Percentiles rank a stretch among this genome's conserved stretches.
These are phyloP conservation scores for Phytophthora pseudosyringae DNA, from an alignment of 352 stramenopile genomes.

Conservation along the genomic window DNA sequence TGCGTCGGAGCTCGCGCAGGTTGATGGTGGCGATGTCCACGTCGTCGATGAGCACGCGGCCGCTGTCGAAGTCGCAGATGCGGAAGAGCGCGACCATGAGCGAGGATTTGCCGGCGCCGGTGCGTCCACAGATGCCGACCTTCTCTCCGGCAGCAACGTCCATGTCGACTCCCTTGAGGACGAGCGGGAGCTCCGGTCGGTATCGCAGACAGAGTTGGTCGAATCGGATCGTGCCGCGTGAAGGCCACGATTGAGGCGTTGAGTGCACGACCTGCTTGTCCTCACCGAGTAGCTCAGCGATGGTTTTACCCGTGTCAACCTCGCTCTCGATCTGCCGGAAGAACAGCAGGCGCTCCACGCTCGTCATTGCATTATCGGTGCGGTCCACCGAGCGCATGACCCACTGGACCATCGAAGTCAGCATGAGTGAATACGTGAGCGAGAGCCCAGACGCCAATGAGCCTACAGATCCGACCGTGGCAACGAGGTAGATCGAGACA, in stretches of 20 bases:
- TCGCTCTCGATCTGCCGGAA: slow-evolving; percentile 35
- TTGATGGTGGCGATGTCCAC: too few relatives aligned
- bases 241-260: slow-evolving; percentile 21
- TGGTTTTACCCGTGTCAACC: too few relatives aligned
- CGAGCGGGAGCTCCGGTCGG: slow-evolving; percentile 46
- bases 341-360: slow-evolving; percentile 46
- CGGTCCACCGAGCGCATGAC: slow-evolving; percentile 33
- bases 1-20: too few relatives aligned
- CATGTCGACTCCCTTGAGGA: slow-evolving; percentile 44
- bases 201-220: slow-evolving; percentile 39
- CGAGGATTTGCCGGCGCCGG: slow-evolving; percentile 50
- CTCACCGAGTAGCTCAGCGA: too few relatives aligned
- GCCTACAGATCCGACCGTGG: slow-evolving; percentile 41
- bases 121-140: slow-evolving; percentile 69
- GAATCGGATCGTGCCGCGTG: slow-evolving; percentile 36
- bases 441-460: slow-evolving; percentile 40
- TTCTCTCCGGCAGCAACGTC: slow-evolving; percentile 49
- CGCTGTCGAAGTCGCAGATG: too few relatives aligned
- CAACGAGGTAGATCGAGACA: slow-evolving; percentile 88
- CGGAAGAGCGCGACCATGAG: too few relatives aligned
- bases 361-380: slow-evolving; percentile 49
- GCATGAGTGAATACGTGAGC: slow-evolving; percentile 52
- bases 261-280: neutral
- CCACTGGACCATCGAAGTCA: slow-evolving; percentile 55
- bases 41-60: too few relatives aligned